These are phyloP conservation scores for Cryphonectria nitschkei DNA, from an alignment of 2,329 filamentous ascomycete genomes.

Conservation along the genomic window DNA sequence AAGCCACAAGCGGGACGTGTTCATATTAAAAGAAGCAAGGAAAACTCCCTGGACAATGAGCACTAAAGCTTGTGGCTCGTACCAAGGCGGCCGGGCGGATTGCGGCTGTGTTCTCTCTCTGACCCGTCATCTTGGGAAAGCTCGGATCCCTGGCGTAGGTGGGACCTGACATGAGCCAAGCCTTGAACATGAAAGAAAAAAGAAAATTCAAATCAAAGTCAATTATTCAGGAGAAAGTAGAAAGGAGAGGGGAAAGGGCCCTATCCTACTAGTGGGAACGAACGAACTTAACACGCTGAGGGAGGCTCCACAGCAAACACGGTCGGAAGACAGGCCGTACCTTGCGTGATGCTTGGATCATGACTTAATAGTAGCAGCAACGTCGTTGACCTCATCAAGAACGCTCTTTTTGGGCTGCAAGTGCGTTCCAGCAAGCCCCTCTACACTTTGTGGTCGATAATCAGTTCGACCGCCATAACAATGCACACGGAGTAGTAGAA, in stretches of 20 bases:
- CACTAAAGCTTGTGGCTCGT: conserved; percentile 4
- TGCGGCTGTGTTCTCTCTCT: conserved; percentile 10
- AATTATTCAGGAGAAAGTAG: neutral
- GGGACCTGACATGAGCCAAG: conserved; percentile 1
- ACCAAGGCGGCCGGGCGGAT: conserved; percentile 6
- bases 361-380: neutral
- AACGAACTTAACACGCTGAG: neutral
- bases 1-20: neutral
- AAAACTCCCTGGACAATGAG: neutral
- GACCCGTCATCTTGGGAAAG: conserved; percentile 1
- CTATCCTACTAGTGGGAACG: neutral
- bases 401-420: no score
- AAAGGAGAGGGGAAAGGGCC: neutral
- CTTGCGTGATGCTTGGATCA: neutral
- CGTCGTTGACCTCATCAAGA: no score
- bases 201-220: neutral
- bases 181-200: neutral
- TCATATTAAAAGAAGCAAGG: neutral
- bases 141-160: neutral
- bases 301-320: neutral
- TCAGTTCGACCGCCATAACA: no score
- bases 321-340: neutral
- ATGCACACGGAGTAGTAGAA: no score
- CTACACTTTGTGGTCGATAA: no score
- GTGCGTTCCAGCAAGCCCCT: no score